Evolutionary conservation across 768 basidiomycete species (phyloP).

Genomic region (Hericium rajendrae): DNA sequence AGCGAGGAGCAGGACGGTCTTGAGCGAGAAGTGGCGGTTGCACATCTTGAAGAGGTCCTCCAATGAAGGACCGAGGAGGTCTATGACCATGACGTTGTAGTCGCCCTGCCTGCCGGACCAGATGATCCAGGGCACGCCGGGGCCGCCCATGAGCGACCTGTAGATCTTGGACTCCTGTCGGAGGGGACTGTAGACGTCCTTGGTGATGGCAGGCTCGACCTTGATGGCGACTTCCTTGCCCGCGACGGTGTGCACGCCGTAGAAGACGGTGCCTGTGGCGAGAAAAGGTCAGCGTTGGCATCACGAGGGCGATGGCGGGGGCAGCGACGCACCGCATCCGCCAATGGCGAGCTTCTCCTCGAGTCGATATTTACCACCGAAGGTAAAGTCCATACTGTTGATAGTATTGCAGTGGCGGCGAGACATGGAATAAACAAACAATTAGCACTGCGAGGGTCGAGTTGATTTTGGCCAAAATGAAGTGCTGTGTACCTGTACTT

Average conservation of each 20-base stretch:
- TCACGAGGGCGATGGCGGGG: background rate
- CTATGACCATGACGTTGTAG: slow-evolving; percentile 97
- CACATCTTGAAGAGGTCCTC: slow-evolving; percentile 85
- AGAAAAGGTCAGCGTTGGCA: background rate
- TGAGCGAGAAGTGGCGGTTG: slow-evolving; percentile 87
- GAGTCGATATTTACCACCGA: slow-evolving; percentile 70
- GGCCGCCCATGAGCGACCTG: slow-evolving; percentile 82
- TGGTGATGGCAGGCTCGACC: slow-evolving; percentile 54
- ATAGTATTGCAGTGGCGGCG: background rate
- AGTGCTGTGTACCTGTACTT: too few relatives aligned
- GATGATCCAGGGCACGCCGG: slow-evolving; percentile 86
- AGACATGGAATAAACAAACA: background rate
- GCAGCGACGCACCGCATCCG: slow-evolving; percentile 51
- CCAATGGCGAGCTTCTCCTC: slow-evolving; percentile 77
- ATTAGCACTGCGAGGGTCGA: background rate
- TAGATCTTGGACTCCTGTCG: slow-evolving; percentile 89
- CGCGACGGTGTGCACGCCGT: slow-evolving; percentile 71
- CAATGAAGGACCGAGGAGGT: slow-evolving; percentile 84
- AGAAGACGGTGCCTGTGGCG: slow-evolving; percentile 57
- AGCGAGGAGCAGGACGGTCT: slow-evolving; percentile 87
- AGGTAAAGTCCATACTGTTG: slow-evolving; percentile 30
- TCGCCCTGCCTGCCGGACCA: slow-evolving; percentile 87
- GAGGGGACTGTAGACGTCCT: slow-evolving; percentile 45
- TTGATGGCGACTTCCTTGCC: slow-evolving; percentile 83
- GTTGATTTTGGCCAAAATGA: background rate